Base-by-base conservation (phyloP, 345 rosid species). In the Citropsis articulata region DNA sequence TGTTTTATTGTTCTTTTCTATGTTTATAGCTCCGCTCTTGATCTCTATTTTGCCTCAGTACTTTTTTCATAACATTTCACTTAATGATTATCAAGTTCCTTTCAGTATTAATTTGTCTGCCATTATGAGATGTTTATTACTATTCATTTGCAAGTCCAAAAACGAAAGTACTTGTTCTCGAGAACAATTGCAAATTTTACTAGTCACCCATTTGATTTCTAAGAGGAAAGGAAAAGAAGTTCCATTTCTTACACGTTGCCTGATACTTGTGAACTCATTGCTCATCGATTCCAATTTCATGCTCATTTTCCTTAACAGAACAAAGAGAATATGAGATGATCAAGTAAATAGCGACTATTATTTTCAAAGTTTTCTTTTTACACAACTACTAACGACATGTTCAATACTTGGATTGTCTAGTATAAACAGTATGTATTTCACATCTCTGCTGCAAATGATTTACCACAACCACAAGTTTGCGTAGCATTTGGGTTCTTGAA, bases 401-500 rank as follows among this genome's bases (percentile, higher is more conserved):
- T 59, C 31, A 59, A 18, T 69, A 35, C 30, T 38, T 68, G 35
- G 57, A 35, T 14, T 25, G 38, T 77, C 6, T 60, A 5, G 59
- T 57, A 48, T 28, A 48, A 67, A 38, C 68, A 31, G 10, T 10
- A 69, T 22, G 53, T 60, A 1, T 42, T 75, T 83, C 80, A 86
- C 84, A 81, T 77, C 60, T 83, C 83, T 38, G 88, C 86, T 16
- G 83, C 81, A 77, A 86, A 86, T 40, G 86, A 86, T 83, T 86
- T 86, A 53, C 88, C 88, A 1, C 88, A 92, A 45, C 94, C 97
- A 22, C 94, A 91, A 60, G 94, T 91, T 82, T 91, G 96, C 4
- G 94, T 91, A 24, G 92, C 92, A 78, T 95, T 95, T 9, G 98
- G 99, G 86, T 95, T 95, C 75, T 88, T 85, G 91, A 95, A 95